Base-by-base conservation (phyloP, 345 rosid genomes). In the Punica granatum region DNA sequence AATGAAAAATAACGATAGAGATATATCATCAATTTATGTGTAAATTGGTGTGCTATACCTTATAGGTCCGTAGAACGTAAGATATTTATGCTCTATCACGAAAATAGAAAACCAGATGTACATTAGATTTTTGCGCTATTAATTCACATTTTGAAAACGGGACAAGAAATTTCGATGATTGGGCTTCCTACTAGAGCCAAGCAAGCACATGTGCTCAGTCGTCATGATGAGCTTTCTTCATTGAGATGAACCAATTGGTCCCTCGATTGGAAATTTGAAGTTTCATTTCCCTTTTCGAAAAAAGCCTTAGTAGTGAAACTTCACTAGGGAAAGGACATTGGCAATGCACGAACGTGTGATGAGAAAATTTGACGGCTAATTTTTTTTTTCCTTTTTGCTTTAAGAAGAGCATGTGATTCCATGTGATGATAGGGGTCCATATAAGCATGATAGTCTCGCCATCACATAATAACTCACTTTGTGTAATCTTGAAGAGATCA, bases 361-460 rank as follows among this genome's bases (percentile, higher is more conserved):
- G 3, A 13, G 33, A 54, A 26, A 56, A n/a, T 9, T 26, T 13
- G 6, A 51, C 8, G 58, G 30, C 1, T 23, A 51, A 30, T 26
- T 12, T 25, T 53, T 7, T 0, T 7, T 56, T 18, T 56, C 15
- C 34, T 3, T 28, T 13, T 54, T 56, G 7, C 25, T 56, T 56
- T 13, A 26, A 26, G 25, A 56, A 30, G 34, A 56, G 61, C 61
- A 56, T 56, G 61, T 56, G 61, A 26, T 28, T 26, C 61, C 61
- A 56, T 28, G 61, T 56, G 61, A 51, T n/a, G 58, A 18, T 15
- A 56, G 33, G 60, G 61, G 61, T 56, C 61, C 61, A 56, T 26
- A 56, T 13, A 28, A 26, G 9, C 61, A 28, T 26, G 28, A 26
- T 26, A 32, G 12, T 28, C 28, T 14, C 33, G 0, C 61, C 9